phyloP scores from a whole-genome alignment of 1,284 basidiomycete genomes.

The Peniophora sp. region DNA sequence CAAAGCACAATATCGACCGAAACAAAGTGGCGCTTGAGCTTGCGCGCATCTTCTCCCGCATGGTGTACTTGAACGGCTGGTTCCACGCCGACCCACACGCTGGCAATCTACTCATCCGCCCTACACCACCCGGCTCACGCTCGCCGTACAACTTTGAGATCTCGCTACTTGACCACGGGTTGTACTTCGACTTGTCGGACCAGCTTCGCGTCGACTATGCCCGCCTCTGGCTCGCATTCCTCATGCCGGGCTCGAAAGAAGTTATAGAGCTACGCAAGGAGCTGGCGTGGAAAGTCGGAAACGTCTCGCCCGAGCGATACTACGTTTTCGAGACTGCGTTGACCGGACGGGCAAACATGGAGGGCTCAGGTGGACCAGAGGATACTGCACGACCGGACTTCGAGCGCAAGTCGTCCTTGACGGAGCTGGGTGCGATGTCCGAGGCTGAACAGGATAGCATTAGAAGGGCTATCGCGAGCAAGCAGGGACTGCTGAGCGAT shows the following conservation, averaged over 20 bases:
- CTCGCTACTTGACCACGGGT: constrained; percentile 84
- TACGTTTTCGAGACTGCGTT: constrained; percentile 86
- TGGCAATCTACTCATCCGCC: constrained; percentile 81
- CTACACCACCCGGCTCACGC: constrained; percentile 49
- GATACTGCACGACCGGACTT: not conserved
- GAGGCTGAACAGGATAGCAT: constrained; percentile 74
- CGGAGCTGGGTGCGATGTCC: constrained; percentile 63
- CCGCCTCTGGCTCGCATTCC: constrained; percentile 82
- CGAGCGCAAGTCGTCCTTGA: constrained; percentile 39
- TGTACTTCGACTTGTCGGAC: constrained; percentile 85
- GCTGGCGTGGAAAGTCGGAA: constrained; percentile 85
- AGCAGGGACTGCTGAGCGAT: constrained; percentile 74
- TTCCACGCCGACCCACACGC: constrained; percentile 60
- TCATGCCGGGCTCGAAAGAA: constrained; percentile 60
- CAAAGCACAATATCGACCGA: constrained; percentile 81
- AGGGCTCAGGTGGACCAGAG: not conserved
- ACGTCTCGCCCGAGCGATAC: constrained; percentile 81
- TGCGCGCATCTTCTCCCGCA: constrained; percentile 85
- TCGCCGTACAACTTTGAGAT: constrained; percentile 94
- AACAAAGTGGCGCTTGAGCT: constrained; percentile 91
- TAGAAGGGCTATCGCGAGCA: constrained; percentile 69
- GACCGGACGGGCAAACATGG: constrained; percentile 33
- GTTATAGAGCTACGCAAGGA: constrained; percentile 65
- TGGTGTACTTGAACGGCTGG: constrained; percentile 96
- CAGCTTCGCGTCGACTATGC: constrained; percentile 74